phyloP scores from a whole-genome alignment of 2,329 filamentous ascomycete genomes.

The Fusarium sp. region DNA sequence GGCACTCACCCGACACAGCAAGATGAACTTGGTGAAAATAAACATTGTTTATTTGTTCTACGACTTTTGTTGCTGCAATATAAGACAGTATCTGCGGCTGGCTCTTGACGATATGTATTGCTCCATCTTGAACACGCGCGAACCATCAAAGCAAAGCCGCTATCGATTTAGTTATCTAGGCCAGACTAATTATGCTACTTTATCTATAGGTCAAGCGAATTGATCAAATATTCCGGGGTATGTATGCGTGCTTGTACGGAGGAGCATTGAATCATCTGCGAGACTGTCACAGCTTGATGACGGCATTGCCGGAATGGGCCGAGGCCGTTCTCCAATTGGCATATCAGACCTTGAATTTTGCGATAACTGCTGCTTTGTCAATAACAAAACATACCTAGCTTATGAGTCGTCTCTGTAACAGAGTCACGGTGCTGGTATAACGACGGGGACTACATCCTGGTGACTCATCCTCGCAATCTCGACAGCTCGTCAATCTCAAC shows the following conservation, averaged over 20 bases:
- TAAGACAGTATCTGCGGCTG: neutral
- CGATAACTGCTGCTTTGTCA: neutral
- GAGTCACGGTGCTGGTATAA: neutral
- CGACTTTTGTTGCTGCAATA: neutral
- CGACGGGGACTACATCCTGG: neutral
- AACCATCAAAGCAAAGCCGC: too few relatives aligned
- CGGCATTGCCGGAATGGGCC: slow-evolving; percentile 20
- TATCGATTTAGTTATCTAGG: too few relatives aligned
- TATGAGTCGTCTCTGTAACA: neutral
- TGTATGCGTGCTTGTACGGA: neutral
- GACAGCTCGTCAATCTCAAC: neutral
- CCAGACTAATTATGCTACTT: neutral
- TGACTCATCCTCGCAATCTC: neutral
- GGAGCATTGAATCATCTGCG: neutral
- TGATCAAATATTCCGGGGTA: neutral
- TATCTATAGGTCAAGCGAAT: neutral
- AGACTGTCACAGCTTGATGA: slow-evolving; percentile 12
- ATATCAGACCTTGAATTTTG: neutral
- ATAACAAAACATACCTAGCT: neutral
- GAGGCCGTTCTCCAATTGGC: neutral
- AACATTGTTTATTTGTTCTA: neutral
- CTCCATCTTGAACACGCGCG: neutral
- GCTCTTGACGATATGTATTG: neutral
- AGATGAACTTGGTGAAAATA: slow-evolving; percentile 12
- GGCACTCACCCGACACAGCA: slow-evolving; percentile 49